Evolutionary conservation across 192 early-diverging fungal species (phyloP).

Genomic region (Podila epicladia): DNA sequence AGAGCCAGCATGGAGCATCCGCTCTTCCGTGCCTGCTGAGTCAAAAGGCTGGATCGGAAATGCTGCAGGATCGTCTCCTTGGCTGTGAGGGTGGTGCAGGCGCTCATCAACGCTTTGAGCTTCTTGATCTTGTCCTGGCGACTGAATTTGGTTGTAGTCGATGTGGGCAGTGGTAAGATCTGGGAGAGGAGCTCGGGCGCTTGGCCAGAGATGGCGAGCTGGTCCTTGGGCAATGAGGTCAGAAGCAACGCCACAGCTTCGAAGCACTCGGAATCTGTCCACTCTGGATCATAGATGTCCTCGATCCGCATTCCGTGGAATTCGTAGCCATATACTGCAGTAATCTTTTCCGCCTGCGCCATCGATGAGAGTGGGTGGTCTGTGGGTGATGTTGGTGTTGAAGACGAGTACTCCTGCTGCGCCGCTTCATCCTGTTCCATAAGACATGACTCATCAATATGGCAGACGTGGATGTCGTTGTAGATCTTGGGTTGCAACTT

Average conservation of each 20-base stretch:
- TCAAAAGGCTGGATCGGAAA: conserved; percentile 68
- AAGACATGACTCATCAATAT: conserved; percentile 80
- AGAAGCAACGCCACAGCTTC: conserved; percentile 28
- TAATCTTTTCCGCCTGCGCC: conserved; percentile 51
- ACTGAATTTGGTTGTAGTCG: conserved; percentile 6
- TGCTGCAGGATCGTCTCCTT: conserved; percentile 77
- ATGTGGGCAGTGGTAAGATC: conserved; percentile 8
- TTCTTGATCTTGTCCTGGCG: conserved; percentile 47
- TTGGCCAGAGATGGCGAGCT: conserved; percentile 28
- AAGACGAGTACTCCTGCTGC: neutral
- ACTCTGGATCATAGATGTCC: conserved; percentile 67
- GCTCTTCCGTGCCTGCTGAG: conserved; percentile 60
- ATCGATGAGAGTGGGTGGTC: conserved; percentile 32
- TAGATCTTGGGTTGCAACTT: conserved; percentile 62
- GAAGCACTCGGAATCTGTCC: conserved; percentile 49
- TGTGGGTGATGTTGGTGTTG: neutral
- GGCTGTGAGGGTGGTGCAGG: conserved; percentile 67
- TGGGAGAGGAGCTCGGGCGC: conserved; percentile 33
- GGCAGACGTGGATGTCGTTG: conserved; percentile 72
- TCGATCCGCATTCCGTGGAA: conserved; percentile 67
- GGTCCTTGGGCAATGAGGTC: conserved; percentile 42
- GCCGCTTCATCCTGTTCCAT: conserved; percentile 24
- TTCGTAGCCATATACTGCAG: conserved; percentile 46
- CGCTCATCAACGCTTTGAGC: conserved; percentile 61
- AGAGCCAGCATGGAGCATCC: conserved; percentile 70